phyloP scores from a whole-genome alignment of 176 grass and related monocot species.

The Rhynchospora breviuscula region DNA sequence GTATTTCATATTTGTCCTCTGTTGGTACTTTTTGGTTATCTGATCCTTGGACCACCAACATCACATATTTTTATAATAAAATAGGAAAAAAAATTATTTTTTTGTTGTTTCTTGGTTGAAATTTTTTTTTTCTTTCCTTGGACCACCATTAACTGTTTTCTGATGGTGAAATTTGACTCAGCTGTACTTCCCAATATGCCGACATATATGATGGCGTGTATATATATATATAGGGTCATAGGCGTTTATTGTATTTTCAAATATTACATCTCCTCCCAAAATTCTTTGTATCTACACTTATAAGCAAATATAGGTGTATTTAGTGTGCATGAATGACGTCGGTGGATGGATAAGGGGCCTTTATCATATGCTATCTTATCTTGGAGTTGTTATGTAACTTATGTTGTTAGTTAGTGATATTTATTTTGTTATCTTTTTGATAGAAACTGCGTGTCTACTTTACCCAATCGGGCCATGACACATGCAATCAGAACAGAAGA shows the following conservation, averaged over 20 bases:
- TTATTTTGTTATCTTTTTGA: background rate
- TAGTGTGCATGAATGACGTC: background rate
- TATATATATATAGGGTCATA: background rate
- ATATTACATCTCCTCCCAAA: background rate
- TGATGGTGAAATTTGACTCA: background rate
- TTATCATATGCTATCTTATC: background rate
- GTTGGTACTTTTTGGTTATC: background rate
- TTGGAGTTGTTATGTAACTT: constrained; percentile 9
- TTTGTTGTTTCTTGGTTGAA: background rate
- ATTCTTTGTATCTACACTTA: background rate
- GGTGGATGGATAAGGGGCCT: background rate
- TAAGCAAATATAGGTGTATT: background rate
- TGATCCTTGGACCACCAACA: constrained; percentile 5
- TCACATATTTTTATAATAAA: background rate
- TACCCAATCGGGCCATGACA: constrained; percentile 13
- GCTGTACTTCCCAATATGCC: background rate
- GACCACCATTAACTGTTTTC: background rate
- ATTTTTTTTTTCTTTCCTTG: background rate
- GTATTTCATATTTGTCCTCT: constrained; percentile 19
- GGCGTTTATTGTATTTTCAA: background rate
- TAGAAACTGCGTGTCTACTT: constrained; percentile 11
- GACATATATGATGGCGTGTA: background rate
- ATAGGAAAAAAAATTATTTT: background rate
- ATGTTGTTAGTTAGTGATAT: constrained; percentile 23
- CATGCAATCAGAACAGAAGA: background rate